Percentiles rank a stretch among this genome's conserved stretches.
Evolutionary conservation across 352 stramenopile genomes (phyloP).

Genomic region (Globisporangium sylvaticum): DNA sequence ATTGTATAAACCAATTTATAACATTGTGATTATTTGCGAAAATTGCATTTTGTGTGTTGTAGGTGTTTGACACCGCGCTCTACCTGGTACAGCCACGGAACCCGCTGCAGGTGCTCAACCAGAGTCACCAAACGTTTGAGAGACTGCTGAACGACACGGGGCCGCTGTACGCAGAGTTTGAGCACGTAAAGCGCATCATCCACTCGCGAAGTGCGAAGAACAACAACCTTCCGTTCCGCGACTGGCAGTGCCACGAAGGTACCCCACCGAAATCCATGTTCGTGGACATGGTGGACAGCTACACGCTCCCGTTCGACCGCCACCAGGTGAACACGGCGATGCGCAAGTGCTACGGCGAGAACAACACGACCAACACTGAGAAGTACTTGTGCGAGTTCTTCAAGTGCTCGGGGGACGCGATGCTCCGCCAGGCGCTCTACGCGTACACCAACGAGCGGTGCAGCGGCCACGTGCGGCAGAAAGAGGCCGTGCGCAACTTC

Average conservation of each 20-base stretch:
- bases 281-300: constrained; percentile 25
- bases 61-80: background rate
- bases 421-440: background rate
- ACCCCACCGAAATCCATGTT: constrained; percentile 19
- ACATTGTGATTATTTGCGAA: background rate
- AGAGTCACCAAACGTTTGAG: background rate
- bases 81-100: background rate
- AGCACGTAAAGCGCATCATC: background rate
- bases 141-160: background rate
- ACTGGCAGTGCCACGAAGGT: background rate
- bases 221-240: background rate
- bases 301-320: constrained; percentile 25
- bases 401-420: background rate
- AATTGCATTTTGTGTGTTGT: background rate
- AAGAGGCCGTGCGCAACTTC: constrained; percentile 15
- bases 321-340: background rate
- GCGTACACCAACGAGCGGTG: constrained; percentile 18
- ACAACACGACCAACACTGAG: background rate
- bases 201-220: background rate
- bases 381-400: background rate
- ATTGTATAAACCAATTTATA: background rate
- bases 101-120: background rate
- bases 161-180: background rate
- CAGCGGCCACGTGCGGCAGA: constrained; percentile 25
- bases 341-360: constrained; percentile 1